phyloP scores from a whole-genome alignment of 116 monocot species.

The Zostera marina region DNA sequence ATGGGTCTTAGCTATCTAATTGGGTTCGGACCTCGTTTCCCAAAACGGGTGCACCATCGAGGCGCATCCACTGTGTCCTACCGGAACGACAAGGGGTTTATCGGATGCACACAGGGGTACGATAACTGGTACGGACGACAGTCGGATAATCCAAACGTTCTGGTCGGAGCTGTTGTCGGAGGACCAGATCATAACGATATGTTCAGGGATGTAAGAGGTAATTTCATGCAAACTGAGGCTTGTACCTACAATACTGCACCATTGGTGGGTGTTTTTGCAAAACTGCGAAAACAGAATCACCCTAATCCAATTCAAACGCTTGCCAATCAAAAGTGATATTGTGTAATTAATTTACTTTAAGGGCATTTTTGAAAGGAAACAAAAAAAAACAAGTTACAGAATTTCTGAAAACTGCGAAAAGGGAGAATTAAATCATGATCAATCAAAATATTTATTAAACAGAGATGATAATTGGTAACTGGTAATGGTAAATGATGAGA shows the following conservation, averaged over 20 bases:
- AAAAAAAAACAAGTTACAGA: no score
- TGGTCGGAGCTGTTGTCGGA: conserved; percentile 80
- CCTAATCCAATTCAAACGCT: no score
- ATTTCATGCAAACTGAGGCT: conserved; percentile 86
- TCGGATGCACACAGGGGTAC: conserved; percentile 67
- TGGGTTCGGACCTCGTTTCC: conserved; percentile 63
- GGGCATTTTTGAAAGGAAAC: no score
- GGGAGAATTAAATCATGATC: no score
- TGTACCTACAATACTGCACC: conserved; percentile 91
- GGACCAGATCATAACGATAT: conserved; percentile 82
- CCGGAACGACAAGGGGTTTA: conserved; percentile 45
- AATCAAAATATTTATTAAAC: no score
- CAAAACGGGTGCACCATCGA: conserved; percentile 83
- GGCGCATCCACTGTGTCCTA: conserved; percentile 76
- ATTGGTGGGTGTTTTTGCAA: conserved; percentile 52
- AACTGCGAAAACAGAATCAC: no score
- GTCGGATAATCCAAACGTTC: conserved; percentile 62
- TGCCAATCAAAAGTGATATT: no score
- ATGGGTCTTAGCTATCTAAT: conserved; percentile 92
- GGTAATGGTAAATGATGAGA: no score
- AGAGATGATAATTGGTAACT: no score
- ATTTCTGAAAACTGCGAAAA: no score
- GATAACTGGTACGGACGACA: conserved; percentile 51
- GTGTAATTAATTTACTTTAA: no score
- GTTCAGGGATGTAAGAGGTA: conserved; percentile 75